Evolutionary conservation across 1,139 yeast species (phyloP).

Genomic region (Taiozyma onychis): DNA sequence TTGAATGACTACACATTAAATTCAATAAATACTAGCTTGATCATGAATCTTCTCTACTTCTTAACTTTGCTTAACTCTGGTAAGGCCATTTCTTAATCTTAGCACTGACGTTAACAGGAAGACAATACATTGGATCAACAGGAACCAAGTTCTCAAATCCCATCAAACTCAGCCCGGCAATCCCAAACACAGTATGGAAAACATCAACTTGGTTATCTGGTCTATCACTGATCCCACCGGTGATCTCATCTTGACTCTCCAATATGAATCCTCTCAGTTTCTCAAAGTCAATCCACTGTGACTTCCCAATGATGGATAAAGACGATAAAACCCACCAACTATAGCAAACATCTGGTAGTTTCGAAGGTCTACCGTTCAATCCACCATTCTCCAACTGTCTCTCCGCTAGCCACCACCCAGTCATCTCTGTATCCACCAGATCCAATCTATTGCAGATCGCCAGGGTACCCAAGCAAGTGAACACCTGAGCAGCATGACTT

Average conservation of each 20-base stretch:
- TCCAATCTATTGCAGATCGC: conserved; percentile 62
- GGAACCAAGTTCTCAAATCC: conserved; percentile 49
- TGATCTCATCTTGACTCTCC: conserved; percentile 65
- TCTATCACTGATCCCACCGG: conserved; percentile 91
- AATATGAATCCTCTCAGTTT: conserved; percentile 63
- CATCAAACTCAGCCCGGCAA: conserved; percentile 78
- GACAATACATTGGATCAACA: conserved; percentile 83
- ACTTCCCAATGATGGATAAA: conserved; percentile 57
- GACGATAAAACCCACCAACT: conserved; percentile 97
- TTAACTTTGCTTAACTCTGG: neutral
- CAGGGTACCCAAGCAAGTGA: conserved; percentile 78
- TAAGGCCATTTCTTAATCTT: conserved; percentile 44
- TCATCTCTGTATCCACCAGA: conserved; percentile 44
- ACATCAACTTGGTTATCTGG: conserved; percentile 90
- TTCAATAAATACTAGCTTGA: neutral
- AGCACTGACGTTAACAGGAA: conserved; percentile 54
- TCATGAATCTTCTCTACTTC: neutral
- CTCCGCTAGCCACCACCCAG: conserved; percentile 82
- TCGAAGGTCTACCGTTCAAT: conserved; percentile 93
- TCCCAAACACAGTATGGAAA: conserved; percentile 86
- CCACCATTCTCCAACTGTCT: conserved; percentile 92
- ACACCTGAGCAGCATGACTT: conserved; percentile 90
- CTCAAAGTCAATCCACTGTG: conserved; percentile 69
- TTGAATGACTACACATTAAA: neutral
- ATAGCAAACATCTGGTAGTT: conserved; percentile 93